phyloP scores from a whole-genome alignment of 148 eudicot genomes.

The Rhododendron ovatum region DNA sequence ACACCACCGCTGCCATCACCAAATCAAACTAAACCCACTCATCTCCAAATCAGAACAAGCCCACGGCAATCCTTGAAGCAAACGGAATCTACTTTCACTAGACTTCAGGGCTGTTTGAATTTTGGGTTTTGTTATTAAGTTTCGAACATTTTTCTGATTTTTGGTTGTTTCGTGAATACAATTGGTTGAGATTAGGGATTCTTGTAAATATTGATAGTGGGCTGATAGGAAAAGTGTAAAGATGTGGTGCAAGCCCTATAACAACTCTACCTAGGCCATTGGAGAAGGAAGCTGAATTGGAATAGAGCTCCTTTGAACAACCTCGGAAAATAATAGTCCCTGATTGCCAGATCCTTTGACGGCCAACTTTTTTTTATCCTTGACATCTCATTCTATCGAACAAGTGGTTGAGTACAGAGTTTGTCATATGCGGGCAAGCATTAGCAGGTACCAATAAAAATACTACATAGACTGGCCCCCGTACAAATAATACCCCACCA shows the following conservation, averaged over 20 bases:
- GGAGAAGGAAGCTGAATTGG: neutral
- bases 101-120: no score
- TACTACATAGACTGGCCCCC: no score
- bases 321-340: neutral
- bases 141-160: neutral
- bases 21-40: neutral
- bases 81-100: no score
- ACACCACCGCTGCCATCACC: neutral
- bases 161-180: neutral
- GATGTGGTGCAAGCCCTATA: neutral
- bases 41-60: neutral
- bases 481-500: no score
- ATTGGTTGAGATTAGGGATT: neutral
- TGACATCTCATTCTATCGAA: no score
- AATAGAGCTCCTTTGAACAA: neutral
- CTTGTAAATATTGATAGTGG: neutral
- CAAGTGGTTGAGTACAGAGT: no score
- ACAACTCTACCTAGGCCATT: neutral
- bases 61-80: neutral
- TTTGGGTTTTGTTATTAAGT: no score
- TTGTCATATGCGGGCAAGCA: no score
- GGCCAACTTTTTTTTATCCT: neutral
- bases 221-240: no score
- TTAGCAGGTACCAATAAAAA: no score
- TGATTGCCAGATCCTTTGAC: neutral